These are phyloP conservation scores for Sporothrix mexicana DNA, from an alignment of 2,329 filamentous ascomycete genomes.

Conservation along the genomic window DNA sequence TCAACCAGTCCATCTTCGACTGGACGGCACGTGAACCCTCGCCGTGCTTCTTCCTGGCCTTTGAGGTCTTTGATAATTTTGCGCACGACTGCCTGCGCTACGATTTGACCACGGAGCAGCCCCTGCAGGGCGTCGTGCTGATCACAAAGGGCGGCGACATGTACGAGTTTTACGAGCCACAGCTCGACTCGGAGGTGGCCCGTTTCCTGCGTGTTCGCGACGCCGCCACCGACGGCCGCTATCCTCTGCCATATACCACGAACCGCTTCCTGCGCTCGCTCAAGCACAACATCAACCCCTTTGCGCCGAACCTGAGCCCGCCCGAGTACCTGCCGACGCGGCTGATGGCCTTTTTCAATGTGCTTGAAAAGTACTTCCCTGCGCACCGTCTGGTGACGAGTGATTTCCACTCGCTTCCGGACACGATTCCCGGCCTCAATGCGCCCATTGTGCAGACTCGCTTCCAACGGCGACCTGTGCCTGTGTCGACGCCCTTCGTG, in stretches of 20 bases:
- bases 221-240: slow-evolving; percentile 70
- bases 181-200: slow-evolving; percentile 80
- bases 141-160: slow-evolving; percentile 87
- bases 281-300: slow-evolving; percentile 66
- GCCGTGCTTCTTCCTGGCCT: slow-evolving; percentile 95
- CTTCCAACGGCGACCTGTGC: slow-evolving; percentile 84
- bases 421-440: slow-evolving; percentile 83
- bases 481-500: slow-evolving; percentile 88
- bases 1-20: slow-evolving; percentile 94
- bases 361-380: slow-evolving; percentile 86
- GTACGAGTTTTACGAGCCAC: slow-evolving; percentile 86
- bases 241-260: slow-evolving; percentile 65
- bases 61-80: slow-evolving; percentile 99
- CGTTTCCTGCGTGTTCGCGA: slow-evolving; percentile 86
- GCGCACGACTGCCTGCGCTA: slow-evolving; percentile 94
- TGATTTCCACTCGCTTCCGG: slow-evolving; percentile 87
- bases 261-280: slow-evolving; percentile 65
- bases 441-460: slow-evolving; percentile 96
- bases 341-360: slow-evolving; percentile 95
- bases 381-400: slow-evolving; percentile 85
- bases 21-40: slow-evolving; percentile 88
- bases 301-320: slow-evolving; percentile 71
- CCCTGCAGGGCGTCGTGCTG: slow-evolving; percentile 86
- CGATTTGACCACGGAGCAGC: slow-evolving; percentile 77
- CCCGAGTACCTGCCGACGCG: slow-evolving; percentile 95